Evolutionary conservation across 352 stramenopile species (phyloP).

Genomic region (Phytophthora cryptogea): DNA sequence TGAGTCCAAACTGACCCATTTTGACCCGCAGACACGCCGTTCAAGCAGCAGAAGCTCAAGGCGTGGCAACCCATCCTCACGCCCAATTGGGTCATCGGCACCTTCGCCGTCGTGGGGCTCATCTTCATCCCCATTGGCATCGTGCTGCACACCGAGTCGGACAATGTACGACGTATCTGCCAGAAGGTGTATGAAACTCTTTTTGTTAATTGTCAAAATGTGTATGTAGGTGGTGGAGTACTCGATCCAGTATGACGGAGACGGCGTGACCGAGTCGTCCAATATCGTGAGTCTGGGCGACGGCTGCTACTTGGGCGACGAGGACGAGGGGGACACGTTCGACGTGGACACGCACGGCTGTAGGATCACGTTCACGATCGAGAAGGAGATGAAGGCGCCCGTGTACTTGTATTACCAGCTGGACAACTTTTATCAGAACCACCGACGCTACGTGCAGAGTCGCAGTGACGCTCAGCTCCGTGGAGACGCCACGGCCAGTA

Average conservation of each 20-base stretch:
- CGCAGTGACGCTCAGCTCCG: conserved; percentile 91
- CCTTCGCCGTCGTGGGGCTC: conserved; percentile 93
- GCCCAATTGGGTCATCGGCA: conserved; percentile 95
- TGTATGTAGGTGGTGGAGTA: conserved; percentile 85
- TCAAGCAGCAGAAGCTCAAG: conserved; percentile 92
- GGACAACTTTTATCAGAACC: conserved; percentile 99
- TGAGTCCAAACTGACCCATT: neutral
- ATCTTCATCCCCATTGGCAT: conserved; percentile 96
- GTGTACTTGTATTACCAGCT: conserved; percentile 99
- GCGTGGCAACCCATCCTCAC: conserved; percentile 97
- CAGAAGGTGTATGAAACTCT: conserved; percentile 10
- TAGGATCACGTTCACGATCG: conserved; percentile 87
- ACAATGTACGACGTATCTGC: conserved; percentile 62
- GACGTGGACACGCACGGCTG: conserved; percentile 62
- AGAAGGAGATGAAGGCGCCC: conserved; percentile 94
- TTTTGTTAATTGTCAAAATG: neutral
- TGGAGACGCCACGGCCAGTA: conserved; percentile 64
- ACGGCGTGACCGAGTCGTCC: conserved; percentile 50
- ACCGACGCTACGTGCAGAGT: conserved; percentile 93
- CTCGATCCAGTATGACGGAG: conserved; percentile 88
- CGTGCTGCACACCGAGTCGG: conserved; percentile 84
- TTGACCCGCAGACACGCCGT: conserved; percentile 67
- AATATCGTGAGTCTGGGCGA: conserved; percentile 64
- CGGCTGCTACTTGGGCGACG: conserved; percentile 65
- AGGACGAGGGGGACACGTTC: conserved; percentile 72